phyloP scores from a whole-genome alignment of 768 basidiomycete genomes.

The Favolaschia claudopus region DNA sequence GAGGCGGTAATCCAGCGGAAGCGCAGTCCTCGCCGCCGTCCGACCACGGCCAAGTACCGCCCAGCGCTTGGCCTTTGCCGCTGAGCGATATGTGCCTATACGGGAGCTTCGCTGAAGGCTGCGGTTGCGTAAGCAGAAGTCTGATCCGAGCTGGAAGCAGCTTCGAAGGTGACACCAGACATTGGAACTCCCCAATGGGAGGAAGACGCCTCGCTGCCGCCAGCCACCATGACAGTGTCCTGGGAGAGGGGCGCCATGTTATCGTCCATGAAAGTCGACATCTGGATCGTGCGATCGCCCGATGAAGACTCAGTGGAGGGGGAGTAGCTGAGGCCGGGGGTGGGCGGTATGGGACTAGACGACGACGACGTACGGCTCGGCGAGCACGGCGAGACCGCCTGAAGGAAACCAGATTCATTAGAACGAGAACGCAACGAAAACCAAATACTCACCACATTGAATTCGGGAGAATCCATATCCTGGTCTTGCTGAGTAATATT shows the following conservation, averaged over 20 bases:
- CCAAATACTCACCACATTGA: slow-evolving; percentile 2
- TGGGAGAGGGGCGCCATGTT: slow-evolving; percentile 30
- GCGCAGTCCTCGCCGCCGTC: no score
- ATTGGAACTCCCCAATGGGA: slow-evolving; percentile 15
- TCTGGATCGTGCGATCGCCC: slow-evolving; percentile 63
- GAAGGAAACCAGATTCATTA: background rate
- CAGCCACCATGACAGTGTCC: background rate
- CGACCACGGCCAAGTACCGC: no score
- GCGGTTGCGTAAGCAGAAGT: background rate
- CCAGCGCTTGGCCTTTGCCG: no score
- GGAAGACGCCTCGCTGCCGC: slow-evolving; percentile 12
- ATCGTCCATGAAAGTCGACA: slow-evolving; percentile 60
- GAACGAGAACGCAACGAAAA: background rate
- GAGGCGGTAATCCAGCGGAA: no score
- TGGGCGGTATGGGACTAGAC: slow-evolving; percentile 55
- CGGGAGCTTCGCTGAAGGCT: background rate
- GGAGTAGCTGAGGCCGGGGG: slow-evolving; percentile 64
- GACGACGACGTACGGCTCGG: slow-evolving; percentile 23
- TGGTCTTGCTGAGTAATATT: slow-evolving; percentile 25
- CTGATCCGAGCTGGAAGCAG: background rate
- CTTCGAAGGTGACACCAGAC: slow-evolving; percentile 23
- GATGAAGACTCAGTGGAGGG: slow-evolving; percentile 67
- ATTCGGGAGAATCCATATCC: slow-evolving; percentile 21
- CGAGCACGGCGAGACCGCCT: slow-evolving; percentile 13
- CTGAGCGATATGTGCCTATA: no score